Conservation (phyloP, 192 early-diverging fungal species). For the Pecoramyces ruminantium region DNA sequence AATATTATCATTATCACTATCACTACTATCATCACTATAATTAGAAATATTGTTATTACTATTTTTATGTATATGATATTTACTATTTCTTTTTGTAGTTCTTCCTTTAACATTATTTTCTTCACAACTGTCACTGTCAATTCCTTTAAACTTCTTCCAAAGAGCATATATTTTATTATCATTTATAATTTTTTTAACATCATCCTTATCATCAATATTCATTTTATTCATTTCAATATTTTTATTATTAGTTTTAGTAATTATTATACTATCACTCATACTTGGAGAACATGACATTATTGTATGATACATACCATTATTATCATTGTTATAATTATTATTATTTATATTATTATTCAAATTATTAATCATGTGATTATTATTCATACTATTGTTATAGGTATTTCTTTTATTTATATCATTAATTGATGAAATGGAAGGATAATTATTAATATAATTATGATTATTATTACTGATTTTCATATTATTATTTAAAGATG, state of each 20-base stretch:
- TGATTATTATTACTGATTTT: neutral
- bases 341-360: too few species aligned
- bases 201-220: neutral
- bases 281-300: neutral
- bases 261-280: neutral
- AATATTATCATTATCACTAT: too few species aligned
- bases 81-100: neutral
- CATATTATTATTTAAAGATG: neutral
- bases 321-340: neutral
- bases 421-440: too few species aligned
- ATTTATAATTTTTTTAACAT: neutral
- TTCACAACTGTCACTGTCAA: neutral
- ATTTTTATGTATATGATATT: neutral
- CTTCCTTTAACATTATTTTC: neutral
- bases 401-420: too few species aligned
- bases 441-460: too few species aligned
- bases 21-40: neutral
- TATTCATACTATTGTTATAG: too few species aligned
- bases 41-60: neutral
- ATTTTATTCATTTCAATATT: neutral
- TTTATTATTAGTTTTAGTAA: neutral
- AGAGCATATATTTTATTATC: neutral
- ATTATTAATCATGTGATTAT: too few species aligned
- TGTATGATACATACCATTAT: too few species aligned
- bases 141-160: neutral